Conservation (phyloP, 139 green algal species). For the Coelastrella sp. region DNA sequence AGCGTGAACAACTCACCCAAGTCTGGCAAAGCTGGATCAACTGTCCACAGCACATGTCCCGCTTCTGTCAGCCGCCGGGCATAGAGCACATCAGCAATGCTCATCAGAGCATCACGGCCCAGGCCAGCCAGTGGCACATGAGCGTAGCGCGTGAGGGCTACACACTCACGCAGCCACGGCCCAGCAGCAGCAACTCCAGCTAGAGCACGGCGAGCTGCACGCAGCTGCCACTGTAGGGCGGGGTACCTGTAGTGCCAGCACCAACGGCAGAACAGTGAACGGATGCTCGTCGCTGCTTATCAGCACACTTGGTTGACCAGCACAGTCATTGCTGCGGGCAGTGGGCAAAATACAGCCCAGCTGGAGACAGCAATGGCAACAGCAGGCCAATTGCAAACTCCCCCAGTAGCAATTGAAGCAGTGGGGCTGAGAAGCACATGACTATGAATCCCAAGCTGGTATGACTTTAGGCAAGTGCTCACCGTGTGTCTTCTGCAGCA, state of each 20-base stretch:
- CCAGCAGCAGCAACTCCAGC: conserved; percentile 60
- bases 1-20: conserved; percentile 43
- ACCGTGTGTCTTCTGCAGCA: conserved; percentile 62
- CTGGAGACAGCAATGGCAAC: too few relatives aligned
- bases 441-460: background rate
- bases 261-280: too few relatives aligned
- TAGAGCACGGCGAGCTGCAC: conserved; percentile 70
- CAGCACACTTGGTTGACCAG: too few relatives aligned
- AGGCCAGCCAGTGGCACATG: conserved; percentile 89
- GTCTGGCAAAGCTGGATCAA: conserved; percentile 73
- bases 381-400: too few relatives aligned
- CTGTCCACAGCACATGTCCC: conserved; percentile 87
- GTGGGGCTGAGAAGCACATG: too few relatives aligned
- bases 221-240: conserved; percentile 88
- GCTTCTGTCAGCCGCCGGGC: conserved; percentile 80
- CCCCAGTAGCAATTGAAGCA: too few relatives aligned
- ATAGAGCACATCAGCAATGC: conserved; percentile 84
- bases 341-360: too few relatives aligned
- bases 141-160: conserved; percentile 83
- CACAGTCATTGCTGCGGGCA: too few relatives aligned
- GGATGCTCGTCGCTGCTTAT: too few relatives aligned
- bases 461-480: background rate
- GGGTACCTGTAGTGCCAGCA: conserved; percentile 63
- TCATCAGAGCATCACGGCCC: conserved; percentile 56
- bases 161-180: conserved; percentile 79